phyloP scores from a whole-genome alignment of 192 early-diverging fungal genomes.

The Funneliformis mosseae region DNA sequence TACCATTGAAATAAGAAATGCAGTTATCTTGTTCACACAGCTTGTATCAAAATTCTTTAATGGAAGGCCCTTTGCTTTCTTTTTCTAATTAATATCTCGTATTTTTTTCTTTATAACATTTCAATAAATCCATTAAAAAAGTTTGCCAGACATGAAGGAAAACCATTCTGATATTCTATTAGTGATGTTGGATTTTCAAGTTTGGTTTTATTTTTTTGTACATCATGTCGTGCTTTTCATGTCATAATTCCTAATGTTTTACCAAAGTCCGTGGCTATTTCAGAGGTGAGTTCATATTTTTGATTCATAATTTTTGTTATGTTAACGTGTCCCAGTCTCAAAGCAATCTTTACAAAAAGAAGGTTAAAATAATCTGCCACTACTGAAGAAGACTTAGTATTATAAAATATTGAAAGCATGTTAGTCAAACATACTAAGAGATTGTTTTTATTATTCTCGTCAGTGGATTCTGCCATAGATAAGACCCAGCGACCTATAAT shows the following conservation, averaged over 20 bases:
- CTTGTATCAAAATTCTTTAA: slow-evolving; percentile 12
- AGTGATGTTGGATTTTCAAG: slow-evolving; percentile 1
- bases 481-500: not conserved
- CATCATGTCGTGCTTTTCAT: slow-evolving; percentile 3
- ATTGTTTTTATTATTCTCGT: not conserved
- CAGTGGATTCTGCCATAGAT: not conserved
- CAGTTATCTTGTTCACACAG: not conserved
- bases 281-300: not conserved
- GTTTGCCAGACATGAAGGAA: not conserved
- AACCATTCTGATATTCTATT: not conserved
- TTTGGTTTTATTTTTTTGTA: slow-evolving; percentile 1
- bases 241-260: not conserved
- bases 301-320: slow-evolving; percentile 8
- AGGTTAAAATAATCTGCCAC: not conserved
- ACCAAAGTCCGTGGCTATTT: not conserved
- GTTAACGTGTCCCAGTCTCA: not conserved
- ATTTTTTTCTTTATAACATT: slow-evolving; percentile 11
- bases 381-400: not conserved
- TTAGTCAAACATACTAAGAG: not conserved
- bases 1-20: slow-evolving; percentile 18
- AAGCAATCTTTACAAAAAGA: not conserved
- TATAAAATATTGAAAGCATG: not conserved
- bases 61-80: not conserved
- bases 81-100: slow-evolving; percentile 15
- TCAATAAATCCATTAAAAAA: slow-evolving; percentile 15